Evolutionary conservation across 805 yeast genomes (phyloP), one percentile per base, ranked within the genome.

Genomic region (Lachancea nothofagi): DNA sequence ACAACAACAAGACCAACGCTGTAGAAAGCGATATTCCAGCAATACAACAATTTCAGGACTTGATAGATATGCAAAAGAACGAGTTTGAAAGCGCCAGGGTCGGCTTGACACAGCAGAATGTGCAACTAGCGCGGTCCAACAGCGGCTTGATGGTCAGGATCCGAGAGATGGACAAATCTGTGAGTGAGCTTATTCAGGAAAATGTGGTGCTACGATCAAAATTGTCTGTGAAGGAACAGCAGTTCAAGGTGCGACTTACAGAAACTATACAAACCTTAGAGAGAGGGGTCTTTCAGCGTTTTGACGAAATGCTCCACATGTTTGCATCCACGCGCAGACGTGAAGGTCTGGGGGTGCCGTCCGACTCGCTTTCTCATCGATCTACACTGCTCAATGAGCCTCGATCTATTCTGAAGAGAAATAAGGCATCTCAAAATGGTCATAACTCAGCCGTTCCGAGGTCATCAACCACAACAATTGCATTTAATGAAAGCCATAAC

Each of bases 81-180:
- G 51, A 50, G 30, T 41, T 46, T 12, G 53, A 50, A 19, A 25
- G 35, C 1, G 38, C 55, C n/a, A 59, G 47, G 25, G 47, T 45
- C 40, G 57, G 50, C 8, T 57, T 54, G 41, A 51, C 50, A 30
- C 54, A 46, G 35, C 69, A 59, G 51, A 82, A 82, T 57, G 67
- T 66, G 38, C 70, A 72, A n/a, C 58, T 83, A 20, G 85, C 85
- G 1, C 74, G 69, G 45, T 73, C 71, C 36, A 80, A 78, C 53
- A 71, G 81, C 2, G 54, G 67, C 17, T 61, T 80, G 54, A 65
- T 72, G 67, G 54, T 69, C 27, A 74, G 67, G 46, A 64, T 81
- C 19, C 57, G 71, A 3, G 75, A 70, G 21, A 55, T 83, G 54
- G 86, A 80, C 54, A 53, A 60, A 9, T 71, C 67, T 42, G 54